phyloP scores from a whole-genome alignment of 352 stramenopile genomes.

The Plasmopara viticola region DNA sequence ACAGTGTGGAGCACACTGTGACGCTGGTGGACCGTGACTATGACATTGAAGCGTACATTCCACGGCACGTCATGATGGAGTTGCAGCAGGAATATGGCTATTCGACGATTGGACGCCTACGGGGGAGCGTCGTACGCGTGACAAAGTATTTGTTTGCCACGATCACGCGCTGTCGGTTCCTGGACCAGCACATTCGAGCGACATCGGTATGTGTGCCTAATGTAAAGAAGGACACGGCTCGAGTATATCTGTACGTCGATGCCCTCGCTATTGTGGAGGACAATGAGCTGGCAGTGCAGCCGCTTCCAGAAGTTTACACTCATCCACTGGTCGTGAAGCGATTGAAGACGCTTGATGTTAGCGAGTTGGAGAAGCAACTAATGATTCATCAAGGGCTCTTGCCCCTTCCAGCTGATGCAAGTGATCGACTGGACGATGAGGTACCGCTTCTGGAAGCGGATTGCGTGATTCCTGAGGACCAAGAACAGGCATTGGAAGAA shows the following conservation, averaged over 20 bases:
- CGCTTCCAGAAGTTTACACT: conserved; percentile 24
- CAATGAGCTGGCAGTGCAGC: conserved; percentile 41
- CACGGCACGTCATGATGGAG: conserved; percentile 12
- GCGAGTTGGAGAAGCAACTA: conserved; percentile 39
- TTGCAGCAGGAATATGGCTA: conserved; percentile 24
- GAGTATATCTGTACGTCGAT: conserved; percentile 40
- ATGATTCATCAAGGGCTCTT: conserved; percentile 38
- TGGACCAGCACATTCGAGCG: conserved; percentile 6
- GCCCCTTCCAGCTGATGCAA: conserved; percentile 1
- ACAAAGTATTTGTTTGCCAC: conserved; percentile 62
- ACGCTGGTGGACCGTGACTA: conserved; percentile 46
- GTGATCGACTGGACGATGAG: conserved; percentile 29
- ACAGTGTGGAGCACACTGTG: conserved; percentile 30
- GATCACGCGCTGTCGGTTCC: conserved; percentile 24
- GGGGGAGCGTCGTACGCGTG: conserved; percentile 46
- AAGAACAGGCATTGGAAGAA: conserved; percentile 43
- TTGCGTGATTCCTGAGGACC: conserved; percentile 52
- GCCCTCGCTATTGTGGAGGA: conserved; percentile 45
- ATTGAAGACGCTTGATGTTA: conserved; percentile 19
- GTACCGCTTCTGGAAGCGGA: conserved; percentile 52
- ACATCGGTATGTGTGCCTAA: conserved; percentile 21
- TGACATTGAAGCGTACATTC: conserved; percentile 47
- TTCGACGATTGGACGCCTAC: conserved; percentile 34
- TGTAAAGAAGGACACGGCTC: conserved; percentile 5
- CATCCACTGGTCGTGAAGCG: conserved; percentile 21